Percentiles rank a stretch among this genome's conserved stretches.
Conservation (phyloP, 2,329 filamentous ascomycete genomes). For the Diaporthe citriasiana region DNA sequence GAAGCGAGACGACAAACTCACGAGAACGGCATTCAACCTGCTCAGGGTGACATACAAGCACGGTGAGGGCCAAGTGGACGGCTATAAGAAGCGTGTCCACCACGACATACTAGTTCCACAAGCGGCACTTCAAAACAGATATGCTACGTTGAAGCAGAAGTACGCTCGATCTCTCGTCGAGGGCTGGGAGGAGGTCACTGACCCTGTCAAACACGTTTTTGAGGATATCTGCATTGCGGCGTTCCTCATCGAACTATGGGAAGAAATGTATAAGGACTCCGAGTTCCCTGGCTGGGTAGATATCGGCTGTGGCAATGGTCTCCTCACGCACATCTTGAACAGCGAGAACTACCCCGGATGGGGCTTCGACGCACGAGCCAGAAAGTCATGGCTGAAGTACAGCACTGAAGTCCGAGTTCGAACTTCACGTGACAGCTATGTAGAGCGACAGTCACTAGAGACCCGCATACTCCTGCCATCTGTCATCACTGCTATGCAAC, state of each 20-base stretch:
- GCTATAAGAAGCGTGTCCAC: constrained; percentile 85
- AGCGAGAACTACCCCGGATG: constrained; percentile 86
- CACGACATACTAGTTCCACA: constrained; percentile 88
- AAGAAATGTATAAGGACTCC: constrained; percentile 77
- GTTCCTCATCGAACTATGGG: constrained; percentile 93
- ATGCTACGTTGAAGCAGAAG: constrained; percentile 81
- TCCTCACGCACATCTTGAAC: constrained; percentile 86
- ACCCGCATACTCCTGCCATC: constrained; percentile 62
- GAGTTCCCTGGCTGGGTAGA: constrained; percentile 92
- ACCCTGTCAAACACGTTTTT: constrained; percentile 93
- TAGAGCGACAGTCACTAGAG: constrained; percentile 38
- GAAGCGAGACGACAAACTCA: constrained; percentile 62
- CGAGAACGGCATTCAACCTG: constrained; percentile 77
- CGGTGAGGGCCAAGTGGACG: constrained; percentile 72
- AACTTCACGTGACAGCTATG: constrained; percentile 48
- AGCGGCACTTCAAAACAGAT: constrained; percentile 84
- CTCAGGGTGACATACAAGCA: constrained; percentile 80
- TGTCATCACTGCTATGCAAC: constrained; percentile 49
- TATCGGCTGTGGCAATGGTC: constrained; percentile 94
- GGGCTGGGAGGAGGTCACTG: constrained; percentile 89
- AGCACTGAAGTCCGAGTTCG: constrained; percentile 52
- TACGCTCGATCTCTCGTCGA: constrained; percentile 80
- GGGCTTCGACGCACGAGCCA: constrained; percentile 90
- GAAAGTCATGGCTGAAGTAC: constrained; percentile 89
- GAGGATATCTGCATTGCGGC: constrained; percentile 93